A percentile compares a stretch with the other conserved stretches of the same genome.
Evolutionary conservation across 176 grass and related monocot species (phyloP).

Genomic region (Miscanthus lutarioriparius): DNA sequence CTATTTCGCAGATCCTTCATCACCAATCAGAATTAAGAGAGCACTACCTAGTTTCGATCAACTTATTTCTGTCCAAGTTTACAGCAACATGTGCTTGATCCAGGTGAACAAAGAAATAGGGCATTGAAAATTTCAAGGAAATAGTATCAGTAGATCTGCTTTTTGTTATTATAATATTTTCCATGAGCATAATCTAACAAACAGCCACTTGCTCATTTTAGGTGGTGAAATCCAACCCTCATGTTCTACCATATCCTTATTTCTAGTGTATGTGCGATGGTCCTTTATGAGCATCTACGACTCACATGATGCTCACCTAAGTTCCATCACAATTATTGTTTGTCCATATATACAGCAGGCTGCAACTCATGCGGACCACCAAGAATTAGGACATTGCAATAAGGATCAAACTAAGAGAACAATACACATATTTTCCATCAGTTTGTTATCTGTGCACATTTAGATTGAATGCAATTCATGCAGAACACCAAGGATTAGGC

Average conservation of each 20-base stretch:
- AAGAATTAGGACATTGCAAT: constrained; percentile 50
- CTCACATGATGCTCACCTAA: constrained; percentile 40
- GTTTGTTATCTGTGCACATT: not conserved
- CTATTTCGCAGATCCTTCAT: too few relatives aligned
- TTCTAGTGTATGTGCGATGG: constrained; percentile 28
- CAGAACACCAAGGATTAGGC: not conserved
- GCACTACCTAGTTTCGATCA: too few relatives aligned
- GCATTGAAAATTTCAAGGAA: too few relatives aligned
- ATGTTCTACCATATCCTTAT: constrained; percentile 2
- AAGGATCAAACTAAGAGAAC: not conserved
- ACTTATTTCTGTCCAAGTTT: too few relatives aligned
- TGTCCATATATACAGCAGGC: constrained; percentile 52
- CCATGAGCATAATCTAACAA: not conserved
- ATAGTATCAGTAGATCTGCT: too few relatives aligned
- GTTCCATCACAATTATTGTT: constrained; percentile 44
- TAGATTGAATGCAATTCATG: not conserved
- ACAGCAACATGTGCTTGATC: too few relatives aligned
- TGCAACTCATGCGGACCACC: constrained; percentile 26
- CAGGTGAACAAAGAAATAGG: too few relatives aligned
- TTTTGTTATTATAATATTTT: not conserved
- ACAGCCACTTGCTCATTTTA: not conserved
- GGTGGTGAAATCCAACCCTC: not conserved
- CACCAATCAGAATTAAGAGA: too few relatives aligned
- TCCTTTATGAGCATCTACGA: constrained; percentile 37
- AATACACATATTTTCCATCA: not conserved